Evolutionary conservation across 1,284 basidiomycete genomes (phyloP).

Genomic region (Cystobasidium slooffiae): DNA sequence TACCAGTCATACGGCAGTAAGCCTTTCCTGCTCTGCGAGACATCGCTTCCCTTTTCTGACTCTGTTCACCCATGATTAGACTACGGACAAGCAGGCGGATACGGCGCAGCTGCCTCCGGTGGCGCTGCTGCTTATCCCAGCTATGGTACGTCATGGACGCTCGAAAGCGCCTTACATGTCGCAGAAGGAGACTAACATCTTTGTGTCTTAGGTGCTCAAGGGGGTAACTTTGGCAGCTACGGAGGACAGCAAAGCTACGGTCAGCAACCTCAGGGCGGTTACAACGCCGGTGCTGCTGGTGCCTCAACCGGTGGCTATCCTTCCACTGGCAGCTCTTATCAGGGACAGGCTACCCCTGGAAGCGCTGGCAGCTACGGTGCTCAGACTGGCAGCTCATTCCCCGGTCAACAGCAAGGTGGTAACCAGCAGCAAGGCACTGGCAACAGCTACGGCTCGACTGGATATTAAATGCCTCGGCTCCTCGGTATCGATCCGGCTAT

Average conservation of each 20-base stretch:
- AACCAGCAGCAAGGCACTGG: slow-evolving; percentile 8
- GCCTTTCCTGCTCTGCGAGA: neutral
- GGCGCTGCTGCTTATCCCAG: slow-evolving; percentile 10
- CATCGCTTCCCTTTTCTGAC: neutral
- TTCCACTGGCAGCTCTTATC: neutral
- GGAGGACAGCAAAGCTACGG: slow-evolving; percentile 32
- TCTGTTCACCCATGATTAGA: neutral
- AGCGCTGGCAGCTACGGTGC: slow-evolving; percentile 16
- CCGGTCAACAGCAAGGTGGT: slow-evolving; percentile 12
- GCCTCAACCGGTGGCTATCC: slow-evolving; percentile 9
- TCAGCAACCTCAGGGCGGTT: slow-evolving; percentile 17
- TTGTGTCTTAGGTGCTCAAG: slow-evolving; percentile 24
- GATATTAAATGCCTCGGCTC: neutral
- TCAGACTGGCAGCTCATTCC: slow-evolving; percentile 2
- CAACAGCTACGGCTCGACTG: slow-evolving; percentile 14
- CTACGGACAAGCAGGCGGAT: slow-evolving; percentile 30
- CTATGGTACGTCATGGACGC: slow-evolving; percentile 20
- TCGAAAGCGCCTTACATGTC: neutral
- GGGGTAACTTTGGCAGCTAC: slow-evolving; percentile 30
- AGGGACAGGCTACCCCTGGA: neutral
- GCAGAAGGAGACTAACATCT: neutral
- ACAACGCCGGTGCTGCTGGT: neutral
- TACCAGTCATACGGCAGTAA: slow-evolving; percentile 31
- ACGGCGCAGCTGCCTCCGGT: slow-evolving; percentile 11
- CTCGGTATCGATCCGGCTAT: neutral